Conservation (phyloP, 1,139 yeast species). For the Geotrichum phurueaensis region DNA sequence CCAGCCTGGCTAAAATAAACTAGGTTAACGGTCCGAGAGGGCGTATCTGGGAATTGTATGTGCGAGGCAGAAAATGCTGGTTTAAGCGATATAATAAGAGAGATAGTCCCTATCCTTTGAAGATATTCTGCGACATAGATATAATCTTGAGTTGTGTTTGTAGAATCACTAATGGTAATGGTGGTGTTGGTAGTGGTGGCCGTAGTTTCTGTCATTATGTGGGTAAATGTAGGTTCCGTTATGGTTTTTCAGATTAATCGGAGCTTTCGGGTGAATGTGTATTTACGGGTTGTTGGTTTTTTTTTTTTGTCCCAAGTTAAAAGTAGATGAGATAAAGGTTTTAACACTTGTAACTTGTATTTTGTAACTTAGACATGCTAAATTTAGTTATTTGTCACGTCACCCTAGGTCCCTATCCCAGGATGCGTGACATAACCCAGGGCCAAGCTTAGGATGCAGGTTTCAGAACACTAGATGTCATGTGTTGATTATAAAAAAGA, state of each 20-base stretch:
- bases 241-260: too few species aligned
- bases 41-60: conserved; percentile 2
- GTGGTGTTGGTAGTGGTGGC: background rate
- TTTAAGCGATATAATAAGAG: conserved; percentile 26
- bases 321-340: background rate
- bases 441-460: too few species aligned
- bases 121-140: conserved; percentile 36
- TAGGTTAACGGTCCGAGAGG: background rate
- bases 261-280: too few species aligned
- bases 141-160: background rate
- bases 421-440: too few species aligned
- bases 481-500: too few species aligned
- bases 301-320: background rate
- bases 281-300: too few species aligned
- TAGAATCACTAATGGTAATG: too few species aligned
- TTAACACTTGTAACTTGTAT: background rate
- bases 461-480: too few species aligned
- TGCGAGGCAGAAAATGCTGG: conserved; percentile 14
- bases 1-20: background rate
- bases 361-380: too few species aligned
- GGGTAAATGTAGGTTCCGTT: background rate
- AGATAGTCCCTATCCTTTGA: conserved; percentile 28
- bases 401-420: too few species aligned
- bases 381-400: too few species aligned
- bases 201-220: background rate